Base-by-base conservation (phyloP, 2,329 filamentous ascomycete species). In the Coleophoma crateriformis region DNA sequence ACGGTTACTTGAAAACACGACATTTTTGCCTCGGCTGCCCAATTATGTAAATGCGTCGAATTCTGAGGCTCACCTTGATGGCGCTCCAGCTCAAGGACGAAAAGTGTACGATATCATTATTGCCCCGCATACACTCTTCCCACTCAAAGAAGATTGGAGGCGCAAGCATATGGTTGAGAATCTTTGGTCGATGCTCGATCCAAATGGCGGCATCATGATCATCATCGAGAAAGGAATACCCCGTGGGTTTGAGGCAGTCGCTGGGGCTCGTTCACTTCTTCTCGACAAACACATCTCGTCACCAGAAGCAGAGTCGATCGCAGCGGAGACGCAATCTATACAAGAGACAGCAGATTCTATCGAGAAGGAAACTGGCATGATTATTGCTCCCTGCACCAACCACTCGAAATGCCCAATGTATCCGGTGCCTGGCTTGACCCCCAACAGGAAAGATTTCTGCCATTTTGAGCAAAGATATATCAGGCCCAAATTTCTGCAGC, bases 351-450 rank as follows among this genome's bases (percentile, higher is more conserved):
- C 47, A 43, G 51, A 53, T 10, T 56, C 56, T 43, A 44, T 40
- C 41, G 69, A 77, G 40, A 78, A 77, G 33, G 82, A 85, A 54
- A 69, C 71, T 0, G 84, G 83, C 48, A 81, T 83, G 71, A 82
- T 87, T 47, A 68, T 87, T 49, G 84, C 84, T 4, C 84, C 84
- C 62, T 99, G 94, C 71, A 96, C 94, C 0, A 97, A 90, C 66
- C 94, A 99, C 66, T 74, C 76, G 8, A 76, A 78, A 50, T 99
- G 94, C 58, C 94, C 94, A 0, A 95, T 99, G 88, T 96, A 96
- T 64, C 73, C 77, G 17, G 74, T 76, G 0, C 77, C 85, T 1
- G 90, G 90, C 0, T 74, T 85, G 48, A 82, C 81, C 48, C 72
- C 72, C 27, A 89, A 90, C 6, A 82, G 92, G 49, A 91, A 90